Base-by-base conservation (phyloP, 129 eudicot species). In the Saussurea involucrata region DNA sequence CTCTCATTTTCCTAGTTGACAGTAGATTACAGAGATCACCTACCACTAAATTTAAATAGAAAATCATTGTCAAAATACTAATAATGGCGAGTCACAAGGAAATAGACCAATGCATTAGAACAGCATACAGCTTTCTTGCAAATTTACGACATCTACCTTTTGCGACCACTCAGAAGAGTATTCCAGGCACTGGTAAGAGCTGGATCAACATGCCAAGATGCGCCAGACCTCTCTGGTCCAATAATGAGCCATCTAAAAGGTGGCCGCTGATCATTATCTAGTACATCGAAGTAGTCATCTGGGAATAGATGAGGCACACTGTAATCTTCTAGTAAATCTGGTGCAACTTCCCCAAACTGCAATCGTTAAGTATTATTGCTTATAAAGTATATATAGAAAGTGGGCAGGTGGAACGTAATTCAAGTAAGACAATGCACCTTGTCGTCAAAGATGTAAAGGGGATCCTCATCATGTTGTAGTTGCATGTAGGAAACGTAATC, bases 131-230 rank as follows among this genome's bases (percentile, higher is more conserved):
- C 17, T 12, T 29, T 74, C 69, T 36, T n/a, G 31, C 11, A 44
- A 21, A 68, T 65, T 5, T 1, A 44, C 12, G 7, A 18, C 20
- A 24, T 58, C 49, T 83, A 95, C 99, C 99, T 90, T 85, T 95
- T 95, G 76, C 99, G 99, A 24, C 99, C 96, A 85, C 86, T 84
- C 3, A 90, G 72, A 82, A 86, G 92, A 61, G 95, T 89, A 80
- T 88, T 90, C 96, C 96, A 92, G 46, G 97, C 94, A 88, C 98
- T 94, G 31, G 98, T 94, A 68, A 95, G 99, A 80, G 92, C 97
- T 42, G 99, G 99, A 88, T 95, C 99, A 78, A 95, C 99, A 86
- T 95, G 99, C 99, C 99, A 95, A 63, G 99, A 95, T 68, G 99
- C 99, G 44, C 99, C 99, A 71, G 99, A 95, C 71, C 99, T 91